Evolutionary conservation across 805 yeast species (phyloP).

Genomic region (Candida berthetii): DNA sequence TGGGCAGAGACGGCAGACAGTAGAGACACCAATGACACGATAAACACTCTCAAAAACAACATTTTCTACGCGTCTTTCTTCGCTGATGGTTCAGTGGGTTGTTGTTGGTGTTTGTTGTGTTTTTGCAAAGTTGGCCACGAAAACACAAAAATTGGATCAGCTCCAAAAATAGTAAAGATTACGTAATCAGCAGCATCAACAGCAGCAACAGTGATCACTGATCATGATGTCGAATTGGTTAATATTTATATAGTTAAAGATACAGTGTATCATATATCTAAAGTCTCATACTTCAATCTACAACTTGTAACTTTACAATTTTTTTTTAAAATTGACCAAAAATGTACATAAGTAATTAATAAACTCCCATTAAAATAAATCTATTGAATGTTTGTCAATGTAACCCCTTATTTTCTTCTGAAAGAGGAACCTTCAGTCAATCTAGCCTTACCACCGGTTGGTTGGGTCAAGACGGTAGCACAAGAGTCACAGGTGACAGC

Average conservation of each 20-base stretch:
- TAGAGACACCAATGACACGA: not conserved
- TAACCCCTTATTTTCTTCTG: conserved; percentile 82
- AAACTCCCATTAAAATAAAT: not conserved
- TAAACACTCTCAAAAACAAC: not conserved
- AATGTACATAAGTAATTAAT: not conserved
- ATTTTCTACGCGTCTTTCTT: not conserved
- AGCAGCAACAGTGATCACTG: not conserved
- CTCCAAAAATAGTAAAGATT: not conserved
- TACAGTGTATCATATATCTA: no score
- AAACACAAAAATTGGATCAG: no score
- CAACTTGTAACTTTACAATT: not conserved
- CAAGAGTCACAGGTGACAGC: conserved; percentile 99
- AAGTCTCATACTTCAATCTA: no score
- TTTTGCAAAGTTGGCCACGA: not conserved
- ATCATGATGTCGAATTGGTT: no score
- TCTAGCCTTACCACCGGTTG: conserved; percentile 99
- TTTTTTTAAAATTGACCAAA: not conserved
- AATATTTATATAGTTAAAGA: no score
- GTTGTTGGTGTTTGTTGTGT: not conserved
- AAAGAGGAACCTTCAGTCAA: conserved; percentile 99
- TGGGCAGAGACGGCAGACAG: conserved; percentile 43
- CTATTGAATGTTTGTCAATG: not conserved
- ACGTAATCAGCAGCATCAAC: not conserved
- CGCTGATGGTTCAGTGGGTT: not conserved
- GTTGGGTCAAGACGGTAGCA: conserved; percentile 96